Evolutionary conservation across 108 stramenopile genomes (phyloP).

Genomic region (Cylindrotheca fusiformis): DNA sequence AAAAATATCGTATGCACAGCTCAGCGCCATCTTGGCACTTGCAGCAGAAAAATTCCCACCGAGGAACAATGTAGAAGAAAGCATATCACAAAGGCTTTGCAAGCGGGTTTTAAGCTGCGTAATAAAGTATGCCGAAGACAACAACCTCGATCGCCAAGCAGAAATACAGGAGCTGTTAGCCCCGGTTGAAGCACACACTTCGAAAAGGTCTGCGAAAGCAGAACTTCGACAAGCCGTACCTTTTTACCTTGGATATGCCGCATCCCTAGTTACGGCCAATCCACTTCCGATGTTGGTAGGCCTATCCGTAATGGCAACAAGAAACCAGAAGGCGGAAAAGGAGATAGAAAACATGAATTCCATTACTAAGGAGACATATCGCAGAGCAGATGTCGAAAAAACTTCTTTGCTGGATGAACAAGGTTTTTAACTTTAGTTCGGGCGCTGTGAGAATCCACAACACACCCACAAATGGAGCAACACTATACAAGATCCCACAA

Average conservation of each 20-base stretch:
- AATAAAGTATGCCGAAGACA: slow-evolving; percentile 28
- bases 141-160: slow-evolving; percentile 32
- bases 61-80: slow-evolving; percentile 12
- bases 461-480: too few species aligned
- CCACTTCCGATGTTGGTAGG: slow-evolving; percentile 45
- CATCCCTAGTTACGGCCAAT: slow-evolving; percentile 42
- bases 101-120: slow-evolving; percentile 33
- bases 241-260: slow-evolving; percentile 37
- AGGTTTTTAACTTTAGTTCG: neutral
- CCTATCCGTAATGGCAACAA: neutral
- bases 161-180: slow-evolving; percentile 40
- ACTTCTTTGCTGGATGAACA: slow-evolving; percentile 9
- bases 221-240: slow-evolving; percentile 36
- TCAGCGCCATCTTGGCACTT: slow-evolving; percentile 42
- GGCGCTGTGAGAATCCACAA: too few species aligned
- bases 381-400: slow-evolving; percentile 9
- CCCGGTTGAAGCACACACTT: slow-evolving; percentile 33
- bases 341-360: neutral
- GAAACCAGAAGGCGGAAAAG: slow-evolving; percentile 4
- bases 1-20: slow-evolving; percentile 47
- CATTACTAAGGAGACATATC: slow-evolving; percentile 4
- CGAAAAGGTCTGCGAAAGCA: slow-evolving; percentile 30
- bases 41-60: slow-evolving; percentile 46
- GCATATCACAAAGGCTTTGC: slow-evolving; percentile 17
- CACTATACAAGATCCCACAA: too few species aligned